These are phyloP conservation scores for Pleodorina starrii DNA, from an alignment of 139 green algal genomes.

Conservation along the genomic window DNA sequence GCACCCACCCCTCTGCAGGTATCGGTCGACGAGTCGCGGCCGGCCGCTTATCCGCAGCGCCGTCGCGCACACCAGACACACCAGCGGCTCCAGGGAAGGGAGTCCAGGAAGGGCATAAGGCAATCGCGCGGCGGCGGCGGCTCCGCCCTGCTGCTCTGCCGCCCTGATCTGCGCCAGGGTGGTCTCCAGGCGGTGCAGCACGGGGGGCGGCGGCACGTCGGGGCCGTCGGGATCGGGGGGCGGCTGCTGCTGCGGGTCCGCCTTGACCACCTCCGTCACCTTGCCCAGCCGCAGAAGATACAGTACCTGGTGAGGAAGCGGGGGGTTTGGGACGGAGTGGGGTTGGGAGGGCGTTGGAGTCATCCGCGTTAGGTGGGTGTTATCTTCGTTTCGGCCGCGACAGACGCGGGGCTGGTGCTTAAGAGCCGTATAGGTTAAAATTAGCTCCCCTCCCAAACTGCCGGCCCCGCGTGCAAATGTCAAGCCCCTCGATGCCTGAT, in stretches of 20 bases:
- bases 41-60: background rate
- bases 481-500: background rate
- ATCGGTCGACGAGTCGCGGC: background rate
- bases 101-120: slow-evolving; percentile 19
- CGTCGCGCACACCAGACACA: slow-evolving; percentile 22
- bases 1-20: slow-evolving; percentile 6
- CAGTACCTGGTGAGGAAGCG: background rate
- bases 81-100: slow-evolving; percentile 26
- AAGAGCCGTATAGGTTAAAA: too few relatives aligned
- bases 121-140: background rate
- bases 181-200: background rate
- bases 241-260: background rate
- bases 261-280: slow-evolving; percentile 1
- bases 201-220: background rate
- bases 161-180: background rate
- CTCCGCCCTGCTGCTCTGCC: background rate
- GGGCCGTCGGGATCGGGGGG: background rate
- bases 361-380: too few relatives aligned
- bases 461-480: too few relatives aligned
- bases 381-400: background rate
- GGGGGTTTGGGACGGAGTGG: background rate
- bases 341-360: background rate
- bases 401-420: too few relatives aligned
- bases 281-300: slow-evolving; percentile 33
- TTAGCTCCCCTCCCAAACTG: too few relatives aligned